Conservation (phyloP, 2,329 filamentous ascomycete species). For the Tolypocladium ovalisporum region DNA sequence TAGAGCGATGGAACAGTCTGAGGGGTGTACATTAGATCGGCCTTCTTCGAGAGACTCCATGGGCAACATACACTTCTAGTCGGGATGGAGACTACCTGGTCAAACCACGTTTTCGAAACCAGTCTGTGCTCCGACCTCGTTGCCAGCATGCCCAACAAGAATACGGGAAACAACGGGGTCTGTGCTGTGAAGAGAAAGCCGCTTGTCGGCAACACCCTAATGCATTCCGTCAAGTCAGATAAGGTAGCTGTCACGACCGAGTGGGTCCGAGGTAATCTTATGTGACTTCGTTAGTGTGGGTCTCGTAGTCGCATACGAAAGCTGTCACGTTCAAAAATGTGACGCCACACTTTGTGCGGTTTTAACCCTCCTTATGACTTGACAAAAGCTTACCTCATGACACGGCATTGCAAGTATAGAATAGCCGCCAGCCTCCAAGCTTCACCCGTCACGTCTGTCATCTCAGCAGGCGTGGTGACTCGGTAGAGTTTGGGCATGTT, state of each 20-base stretch:
- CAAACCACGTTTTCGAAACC: conserved; percentile 23
- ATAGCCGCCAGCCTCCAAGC: conserved; percentile 28
- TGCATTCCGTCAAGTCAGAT: conserved; percentile 21
- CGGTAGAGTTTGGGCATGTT: conserved; percentile 9
- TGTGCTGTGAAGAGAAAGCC: conserved; percentile 28
- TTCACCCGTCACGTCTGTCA: conserved; percentile 29
- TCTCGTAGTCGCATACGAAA: too few species aligned
- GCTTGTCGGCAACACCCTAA: conserved; percentile 28
- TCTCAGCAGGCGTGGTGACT: conserved; percentile 16
- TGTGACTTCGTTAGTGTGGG: too few species aligned
- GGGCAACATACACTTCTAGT: conserved; percentile 29
- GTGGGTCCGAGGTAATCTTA: conserved; percentile 25
- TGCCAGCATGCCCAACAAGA: conserved; percentile 25
- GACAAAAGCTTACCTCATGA: conserved; percentile 16
- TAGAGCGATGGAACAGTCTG: too few species aligned
- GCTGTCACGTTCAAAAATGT: too few species aligned
- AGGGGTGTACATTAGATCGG: too few species aligned
- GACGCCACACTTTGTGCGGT: too few species aligned
- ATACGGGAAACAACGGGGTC: conserved; percentile 28
- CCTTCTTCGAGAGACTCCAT: too few species aligned
- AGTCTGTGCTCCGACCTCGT: conserved; percentile 14
- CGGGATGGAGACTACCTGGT: conserved; percentile 21
- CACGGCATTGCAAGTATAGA: conserved; percentile 27
- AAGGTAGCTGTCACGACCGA: conserved; percentile 20
- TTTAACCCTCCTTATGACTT: too few species aligned